A percentile compares a stretch with the other conserved stretches of the same genome.
These are phyloP conservation scores for Botrytis elliptica DNA, from an alignment of 2,329 filamentous ascomycete genomes.

Conservation along the genomic window DNA sequence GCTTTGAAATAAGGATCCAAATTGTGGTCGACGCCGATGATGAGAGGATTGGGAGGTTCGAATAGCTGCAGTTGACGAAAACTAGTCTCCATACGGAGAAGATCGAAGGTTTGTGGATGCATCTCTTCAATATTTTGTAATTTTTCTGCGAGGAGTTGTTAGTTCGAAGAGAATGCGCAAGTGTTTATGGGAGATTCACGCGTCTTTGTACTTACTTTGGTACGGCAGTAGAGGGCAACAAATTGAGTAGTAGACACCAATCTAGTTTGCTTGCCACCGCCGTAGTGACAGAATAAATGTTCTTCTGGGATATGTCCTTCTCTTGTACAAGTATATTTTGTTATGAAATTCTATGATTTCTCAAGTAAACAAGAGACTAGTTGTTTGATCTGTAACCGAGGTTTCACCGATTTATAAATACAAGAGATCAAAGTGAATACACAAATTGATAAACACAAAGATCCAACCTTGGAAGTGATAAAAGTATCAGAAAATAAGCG, in stretches of 20 bases:
- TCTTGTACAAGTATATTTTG: background rate
- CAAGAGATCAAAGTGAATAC: background rate
- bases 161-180: background rate
- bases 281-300: background rate
- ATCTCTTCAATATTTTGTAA: background rate
- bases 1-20: background rate
- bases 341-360: background rate
- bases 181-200: background rate
- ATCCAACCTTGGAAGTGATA: background rate
- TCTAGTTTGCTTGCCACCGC: background rate
- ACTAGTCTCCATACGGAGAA: background rate
- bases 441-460: background rate
- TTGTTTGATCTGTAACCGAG: background rate
- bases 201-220: background rate
- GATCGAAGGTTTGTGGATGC: background rate
- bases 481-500: background rate
- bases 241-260: background rate
- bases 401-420: background rate
- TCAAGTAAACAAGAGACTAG: background rate
- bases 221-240: background rate
- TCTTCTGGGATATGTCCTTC: background rate
- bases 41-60: background rate
- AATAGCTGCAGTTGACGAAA: background rate
- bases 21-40: conserved; percentile 4
- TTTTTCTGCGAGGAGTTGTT: background rate